Percentiles rank a stretch among this genome's conserved stretches.
These are phyloP conservation scores for Hura crepitans DNA, from an alignment of 441 rosid species.

Conservation along the genomic window DNA sequence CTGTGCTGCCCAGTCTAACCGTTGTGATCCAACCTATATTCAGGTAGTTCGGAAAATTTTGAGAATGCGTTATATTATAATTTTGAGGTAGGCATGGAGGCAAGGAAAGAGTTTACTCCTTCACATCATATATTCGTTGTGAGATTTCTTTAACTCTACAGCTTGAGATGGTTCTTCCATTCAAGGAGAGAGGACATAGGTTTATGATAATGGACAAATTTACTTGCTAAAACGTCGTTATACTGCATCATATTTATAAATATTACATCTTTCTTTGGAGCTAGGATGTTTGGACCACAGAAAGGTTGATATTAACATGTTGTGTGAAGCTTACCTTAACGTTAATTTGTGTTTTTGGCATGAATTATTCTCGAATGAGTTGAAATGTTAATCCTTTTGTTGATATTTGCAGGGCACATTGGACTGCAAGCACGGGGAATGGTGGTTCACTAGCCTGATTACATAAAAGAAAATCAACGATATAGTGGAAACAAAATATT, in stretches of 20 bases:
- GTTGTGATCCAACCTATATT: background rate
- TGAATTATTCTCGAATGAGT: background rate
- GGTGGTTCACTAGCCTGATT: background rate
- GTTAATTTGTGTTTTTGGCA: background rate
- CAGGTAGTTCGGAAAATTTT: background rate
- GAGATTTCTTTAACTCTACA: background rate
- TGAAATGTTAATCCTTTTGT: too few relatives aligned
- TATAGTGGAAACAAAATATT: background rate
- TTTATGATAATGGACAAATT: background rate
- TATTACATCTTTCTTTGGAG: background rate
- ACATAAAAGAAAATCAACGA: background rate
- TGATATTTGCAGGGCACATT: conserved; percentile 9
- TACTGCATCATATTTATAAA: background rate
- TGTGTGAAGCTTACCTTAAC: background rate
- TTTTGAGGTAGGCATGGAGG: background rate
- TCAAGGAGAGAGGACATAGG: background rate
- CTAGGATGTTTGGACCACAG: background rate
- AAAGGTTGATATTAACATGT: background rate
- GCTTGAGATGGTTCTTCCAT: background rate
- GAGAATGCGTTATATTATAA: background rate
- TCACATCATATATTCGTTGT: background rate
- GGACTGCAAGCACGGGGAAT: background rate
- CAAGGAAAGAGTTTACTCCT: background rate
- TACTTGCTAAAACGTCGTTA: background rate
- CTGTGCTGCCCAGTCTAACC: background rate